Percentiles rank a stretch among this genome's conserved stretches.
Evolutionary conservation across 177 flowering plant species (phyloP).

Genomic region (Telopea speciosissima): DNA sequence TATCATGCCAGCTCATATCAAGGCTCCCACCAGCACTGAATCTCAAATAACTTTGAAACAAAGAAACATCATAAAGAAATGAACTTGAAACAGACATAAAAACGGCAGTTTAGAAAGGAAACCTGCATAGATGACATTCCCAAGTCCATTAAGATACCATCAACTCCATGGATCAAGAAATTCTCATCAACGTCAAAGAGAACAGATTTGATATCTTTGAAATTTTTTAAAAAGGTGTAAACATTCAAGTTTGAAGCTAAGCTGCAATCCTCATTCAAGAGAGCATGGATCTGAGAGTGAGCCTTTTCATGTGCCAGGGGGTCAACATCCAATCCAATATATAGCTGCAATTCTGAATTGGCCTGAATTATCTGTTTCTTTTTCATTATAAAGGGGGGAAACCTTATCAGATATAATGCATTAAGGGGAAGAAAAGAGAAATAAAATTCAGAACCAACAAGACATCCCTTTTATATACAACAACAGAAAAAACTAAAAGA

Average conservation of each 20-base stretch:
- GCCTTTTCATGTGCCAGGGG: conserved; percentile 70
- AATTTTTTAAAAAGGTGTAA: conserved; percentile 45
- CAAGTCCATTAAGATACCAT: conserved; percentile 93
- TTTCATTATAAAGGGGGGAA: not conserved
- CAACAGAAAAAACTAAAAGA: too few species aligned
- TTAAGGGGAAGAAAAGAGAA: not conserved
- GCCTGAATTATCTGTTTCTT: conserved; percentile 54
- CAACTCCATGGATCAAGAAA: conserved; percentile 41
- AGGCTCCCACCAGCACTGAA: too few species aligned
- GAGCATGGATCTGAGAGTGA: conserved; percentile 27
- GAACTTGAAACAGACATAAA: not conserved
- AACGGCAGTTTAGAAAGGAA: conserved; percentile 4
- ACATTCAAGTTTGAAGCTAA: conserved; percentile 33
- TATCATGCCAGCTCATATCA: too few species aligned
- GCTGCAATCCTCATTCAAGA: conserved; percentile 24
- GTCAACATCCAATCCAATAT: conserved; percentile 85
- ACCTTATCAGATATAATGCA: not conserved
- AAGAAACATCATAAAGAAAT: not conserved
- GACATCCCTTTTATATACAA: not conserved
- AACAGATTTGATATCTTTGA: conserved; percentile 49
- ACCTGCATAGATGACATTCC: conserved; percentile 99
- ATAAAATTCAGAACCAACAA: not conserved
- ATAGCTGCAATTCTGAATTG: conserved; percentile 65
- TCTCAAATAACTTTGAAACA: not conserved
- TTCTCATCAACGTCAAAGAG: conserved; percentile 44